phyloP scores from a whole-genome alignment of 129 eudicot genomes.

The Erigeron canadensis region DNA sequence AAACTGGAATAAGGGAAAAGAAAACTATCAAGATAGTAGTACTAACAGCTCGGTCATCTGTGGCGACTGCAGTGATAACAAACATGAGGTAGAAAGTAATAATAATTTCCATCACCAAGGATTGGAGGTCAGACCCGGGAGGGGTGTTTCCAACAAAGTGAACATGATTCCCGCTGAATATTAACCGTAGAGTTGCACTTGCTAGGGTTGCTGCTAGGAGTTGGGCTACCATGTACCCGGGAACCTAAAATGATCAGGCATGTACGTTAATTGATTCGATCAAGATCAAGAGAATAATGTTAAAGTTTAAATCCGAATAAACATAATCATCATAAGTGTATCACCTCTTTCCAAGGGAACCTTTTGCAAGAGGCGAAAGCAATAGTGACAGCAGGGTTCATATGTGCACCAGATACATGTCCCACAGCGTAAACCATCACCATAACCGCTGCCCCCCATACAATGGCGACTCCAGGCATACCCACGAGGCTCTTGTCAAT shows the following conservation, averaged over 20 bases:
- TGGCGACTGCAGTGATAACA: slow-evolving; percentile 70
- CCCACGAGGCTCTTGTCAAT: slow-evolving; percentile 51
- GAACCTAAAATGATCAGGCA: slow-evolving; percentile 43
- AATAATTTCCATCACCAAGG: slow-evolving; percentile 61
- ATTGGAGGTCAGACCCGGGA: slow-evolving; percentile 51
- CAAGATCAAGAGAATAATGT: too few relatives aligned
- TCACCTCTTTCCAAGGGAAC: slow-evolving; percentile 91
- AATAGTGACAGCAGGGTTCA: slow-evolving; percentile 88
- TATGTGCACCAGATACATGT: slow-evolving; percentile 90
- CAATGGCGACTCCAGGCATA: slow-evolving; percentile 63
- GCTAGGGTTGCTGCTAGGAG: slow-evolving; percentile 69
- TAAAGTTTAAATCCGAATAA: not conserved
- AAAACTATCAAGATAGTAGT: not conserved
- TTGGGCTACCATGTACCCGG: slow-evolving; percentile 64
- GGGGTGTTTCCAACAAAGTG: slow-evolving; percentile 72
- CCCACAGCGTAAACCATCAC: slow-evolving; percentile 84
- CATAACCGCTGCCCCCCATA: slow-evolving; percentile 89
- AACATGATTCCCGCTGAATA: slow-evolving; percentile 62
- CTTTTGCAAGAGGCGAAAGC: slow-evolving; percentile 80
- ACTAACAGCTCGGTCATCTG: slow-evolving; percentile 81
- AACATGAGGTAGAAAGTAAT: slow-evolving; percentile 92
- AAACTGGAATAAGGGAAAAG: not conserved
- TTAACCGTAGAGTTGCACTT: slow-evolving; percentile 67
- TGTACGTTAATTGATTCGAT: not conserved
- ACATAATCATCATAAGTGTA: not conserved